phyloP scores from a whole-genome alignment of 2,329 filamentous ascomycete genomes.

The Fusarium fracticaudum region DNA sequence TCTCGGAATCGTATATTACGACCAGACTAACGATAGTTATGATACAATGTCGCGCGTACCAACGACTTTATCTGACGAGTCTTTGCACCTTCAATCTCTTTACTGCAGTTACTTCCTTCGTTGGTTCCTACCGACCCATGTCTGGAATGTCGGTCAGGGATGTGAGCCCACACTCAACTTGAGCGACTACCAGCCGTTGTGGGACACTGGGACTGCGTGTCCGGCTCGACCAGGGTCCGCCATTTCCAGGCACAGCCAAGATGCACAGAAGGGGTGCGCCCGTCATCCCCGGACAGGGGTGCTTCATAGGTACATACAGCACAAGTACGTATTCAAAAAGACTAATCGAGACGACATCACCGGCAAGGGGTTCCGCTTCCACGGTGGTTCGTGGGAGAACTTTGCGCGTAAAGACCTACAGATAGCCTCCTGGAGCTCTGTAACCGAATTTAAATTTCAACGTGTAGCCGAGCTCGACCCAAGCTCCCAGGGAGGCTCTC shows the following conservation, averaged over 20 bases:
- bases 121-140: slow-evolving; percentile 38
- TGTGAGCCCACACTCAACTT: slow-evolving; percentile 36
- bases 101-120: slow-evolving; percentile 46
- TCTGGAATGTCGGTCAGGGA: slow-evolving; percentile 47
- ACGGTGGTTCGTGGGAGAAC: slow-evolving; percentile 38
- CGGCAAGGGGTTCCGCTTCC: slow-evolving; percentile 47
- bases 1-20: slow-evolving; percentile 21
- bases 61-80: slow-evolving; percentile 41
- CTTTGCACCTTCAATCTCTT: slow-evolving; percentile 45
- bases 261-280: slow-evolving; percentile 36
- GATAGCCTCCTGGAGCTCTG: slow-evolving; percentile 5
- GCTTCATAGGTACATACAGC: background rate
- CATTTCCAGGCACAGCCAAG: slow-evolving; percentile 41
- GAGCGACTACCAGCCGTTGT: slow-evolving; percentile 30
- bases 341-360: slow-evolving; percentile 34
- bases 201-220: slow-evolving; percentile 34
- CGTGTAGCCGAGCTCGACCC: slow-evolving; percentile 28
- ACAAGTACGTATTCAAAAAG: slow-evolving; percentile 12
- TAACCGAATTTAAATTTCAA: slow-evolving; percentile 26
- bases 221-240: slow-evolving; percentile 30
- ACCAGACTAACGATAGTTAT: slow-evolving; percentile 37
- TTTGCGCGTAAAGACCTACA: slow-evolving; percentile 34
- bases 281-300: slow-evolving; percentile 42
- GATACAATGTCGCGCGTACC: slow-evolving; percentile 38
- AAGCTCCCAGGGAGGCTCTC: slow-evolving; percentile 31